A percentile compares a stretch with the other conserved stretches of the same genome.
phyloP scores from a whole-genome alignment of 306 rosid species.

The Cucumis sativus region Cucumber_9930_V3 NC_026657.2:33497501-33498000 shows the following conservation, averaged over 20 bases:
- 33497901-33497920: constrained; percentile 66
- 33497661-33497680: not conserved
- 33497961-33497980: constrained; percentile 2
- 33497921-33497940: constrained; percentile 60
- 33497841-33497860: constrained; percentile 9
- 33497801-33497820: constrained; percentile 17
- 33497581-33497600: constrained; percentile 35
- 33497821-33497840: constrained; percentile 12
- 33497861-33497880: constrained; percentile 4
- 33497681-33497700: constrained; percentile 3
- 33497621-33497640: constrained; percentile 62
- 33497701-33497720: constrained; percentile 2
- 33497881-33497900: constrained; percentile 21
- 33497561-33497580: constrained; percentile 30
- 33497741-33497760: constrained; percentile 37
- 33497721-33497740: constrained; percentile 45
- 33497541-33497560: constrained; percentile 37
- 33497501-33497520: constrained; percentile 55
- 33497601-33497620: constrained; percentile 63
- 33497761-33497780: constrained; percentile 63
- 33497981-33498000: not conserved
- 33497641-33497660: not conserved
- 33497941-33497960: constrained; percentile 88
- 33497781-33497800: constrained; percentile 38
- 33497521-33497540: constrained; percentile 88